Evolutionary conservation across 202 grass and related monocot species (phyloP).

Genomic region (Cymbopogon flexuosus): DNA sequence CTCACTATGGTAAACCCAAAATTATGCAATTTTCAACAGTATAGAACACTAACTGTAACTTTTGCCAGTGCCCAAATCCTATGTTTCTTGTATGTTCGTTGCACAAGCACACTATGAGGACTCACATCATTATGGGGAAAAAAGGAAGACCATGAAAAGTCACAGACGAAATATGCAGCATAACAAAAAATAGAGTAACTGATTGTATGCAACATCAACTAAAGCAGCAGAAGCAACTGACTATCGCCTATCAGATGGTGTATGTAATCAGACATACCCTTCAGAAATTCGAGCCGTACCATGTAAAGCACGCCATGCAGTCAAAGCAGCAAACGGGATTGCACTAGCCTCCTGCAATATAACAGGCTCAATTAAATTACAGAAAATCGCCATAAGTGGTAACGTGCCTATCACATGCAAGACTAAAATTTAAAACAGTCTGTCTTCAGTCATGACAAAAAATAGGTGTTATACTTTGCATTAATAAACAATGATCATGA

Average conservation of each 20-base stretch:
- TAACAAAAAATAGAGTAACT: neutral
- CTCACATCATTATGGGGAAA: neutral
- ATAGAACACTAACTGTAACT: neutral
- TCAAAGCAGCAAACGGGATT: constrained; percentile 94
- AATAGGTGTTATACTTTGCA: neutral
- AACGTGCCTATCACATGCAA: neutral
- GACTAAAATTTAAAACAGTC: neutral
- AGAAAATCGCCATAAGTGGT: neutral
- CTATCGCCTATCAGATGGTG: neutral
- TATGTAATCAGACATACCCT: constrained; percentile 53
- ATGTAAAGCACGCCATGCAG: constrained; percentile 93
- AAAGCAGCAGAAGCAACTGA: constrained; percentile 7
- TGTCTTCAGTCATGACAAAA: neutral
- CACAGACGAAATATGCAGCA: neutral
- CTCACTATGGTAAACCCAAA: neutral
- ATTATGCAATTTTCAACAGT: neutral
- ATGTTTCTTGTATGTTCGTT: neutral
- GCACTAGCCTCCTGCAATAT: constrained; percentile 73
- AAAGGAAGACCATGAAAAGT: neutral
- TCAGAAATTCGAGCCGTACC: constrained; percentile 75
- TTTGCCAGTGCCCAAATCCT: neutral
- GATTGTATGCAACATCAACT: neutral
- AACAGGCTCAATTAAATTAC: neutral
- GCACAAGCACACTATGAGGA: constrained; percentile 6
- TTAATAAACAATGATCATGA: constrained; percentile 12